A percentile compares a stretch with the other conserved stretches of the same genome.
These are phyloP conservation scores for Sporisorium reilianum DNA, from an alignment of 1,284 basidiomycete genomes.

Conservation along the genomic window DNA sequence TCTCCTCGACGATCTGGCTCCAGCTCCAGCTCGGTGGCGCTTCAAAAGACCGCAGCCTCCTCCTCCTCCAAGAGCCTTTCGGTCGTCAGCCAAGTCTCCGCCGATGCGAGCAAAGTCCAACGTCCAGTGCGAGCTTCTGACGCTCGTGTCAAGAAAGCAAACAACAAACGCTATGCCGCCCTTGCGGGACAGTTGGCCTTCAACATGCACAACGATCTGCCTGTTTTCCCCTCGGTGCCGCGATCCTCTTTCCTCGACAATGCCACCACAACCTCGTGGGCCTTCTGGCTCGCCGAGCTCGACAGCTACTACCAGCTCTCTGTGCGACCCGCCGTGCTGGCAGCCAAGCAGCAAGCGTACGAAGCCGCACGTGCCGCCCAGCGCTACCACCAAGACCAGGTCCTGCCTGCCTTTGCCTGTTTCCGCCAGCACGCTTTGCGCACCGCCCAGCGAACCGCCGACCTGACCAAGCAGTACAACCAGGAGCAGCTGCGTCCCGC, in stretches of 20 bases:
- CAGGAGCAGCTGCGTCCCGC: constrained; percentile 20
- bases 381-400: constrained; percentile 21
- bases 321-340: constrained; percentile 17
- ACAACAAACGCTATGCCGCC: constrained; percentile 1
- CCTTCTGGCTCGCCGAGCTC: constrained; percentile 35
- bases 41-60: constrained; percentile 9
- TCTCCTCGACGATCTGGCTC: constrained; percentile 1
- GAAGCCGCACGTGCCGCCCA: constrained; percentile 32
- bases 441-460: constrained; percentile 13
- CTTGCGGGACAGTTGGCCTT: constrained; percentile 13
- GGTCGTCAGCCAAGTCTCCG: background rate
- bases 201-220: constrained; percentile 5
- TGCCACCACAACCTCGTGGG: constrained; percentile 40
- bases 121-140: background rate
- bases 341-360: constrained; percentile 18
- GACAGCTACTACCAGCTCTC: constrained; percentile 16
- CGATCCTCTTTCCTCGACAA: constrained; percentile 24
- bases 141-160: background rate
- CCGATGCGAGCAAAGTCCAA: background rate
- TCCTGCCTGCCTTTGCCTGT: constrained; percentile 19
- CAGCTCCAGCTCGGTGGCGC: constrained; percentile 4
- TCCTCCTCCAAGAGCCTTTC: constrained; percentile 8
- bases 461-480: constrained; percentile 8
- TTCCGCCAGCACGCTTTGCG: constrained; percentile 25
- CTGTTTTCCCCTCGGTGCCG: constrained; percentile 13